phyloP scores from a whole-genome alignment of 192 early-diverging fungal species.

The Haplosporangium gracile region DNA sequence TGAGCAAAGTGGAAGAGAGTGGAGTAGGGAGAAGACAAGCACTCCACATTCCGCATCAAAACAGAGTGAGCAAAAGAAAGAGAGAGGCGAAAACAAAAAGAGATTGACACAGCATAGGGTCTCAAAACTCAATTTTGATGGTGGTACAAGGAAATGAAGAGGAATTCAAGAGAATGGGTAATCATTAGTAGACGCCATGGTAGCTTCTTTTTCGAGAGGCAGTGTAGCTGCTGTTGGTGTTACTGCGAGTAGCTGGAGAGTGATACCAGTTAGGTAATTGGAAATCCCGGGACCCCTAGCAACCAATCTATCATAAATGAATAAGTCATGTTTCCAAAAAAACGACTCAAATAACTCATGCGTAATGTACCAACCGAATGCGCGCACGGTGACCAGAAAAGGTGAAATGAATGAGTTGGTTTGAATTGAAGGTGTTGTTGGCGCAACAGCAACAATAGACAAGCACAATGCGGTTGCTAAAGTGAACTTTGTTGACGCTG shows the following conservation, averaged over 20 bases:
- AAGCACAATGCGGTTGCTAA: not conserved
- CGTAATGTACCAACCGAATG: not conserved
- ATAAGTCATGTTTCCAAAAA: too few relatives aligned
- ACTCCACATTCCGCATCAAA: slow-evolving; percentile 2
- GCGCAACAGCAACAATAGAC: not conserved
- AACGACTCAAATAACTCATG: too few relatives aligned
- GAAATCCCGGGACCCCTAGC: not conserved
- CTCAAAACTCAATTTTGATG: not conserved
- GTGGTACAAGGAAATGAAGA: not conserved
- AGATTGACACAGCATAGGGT: slow-evolving; percentile 1
- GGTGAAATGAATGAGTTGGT: not conserved
- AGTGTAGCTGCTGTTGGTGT: not conserved
- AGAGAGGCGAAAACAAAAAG: not conserved
- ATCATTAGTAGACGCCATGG: not conserved
- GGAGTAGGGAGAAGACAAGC: not conserved
- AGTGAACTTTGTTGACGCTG: slow-evolving; percentile 1
- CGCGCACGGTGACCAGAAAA: not conserved
- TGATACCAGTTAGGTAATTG: not conserved
- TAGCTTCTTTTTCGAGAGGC: not conserved
- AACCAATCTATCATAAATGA: not conserved
- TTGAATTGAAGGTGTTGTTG: not conserved
- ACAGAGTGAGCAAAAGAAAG: not conserved
- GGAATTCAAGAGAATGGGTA: not conserved
- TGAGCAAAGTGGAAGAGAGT: not conserved
- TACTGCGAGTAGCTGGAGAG: not conserved